These are phyloP conservation scores for Cadophora sp. DNA, from an alignment of 2,329 filamentous ascomycete genomes.

Conservation along the genomic window DNA sequence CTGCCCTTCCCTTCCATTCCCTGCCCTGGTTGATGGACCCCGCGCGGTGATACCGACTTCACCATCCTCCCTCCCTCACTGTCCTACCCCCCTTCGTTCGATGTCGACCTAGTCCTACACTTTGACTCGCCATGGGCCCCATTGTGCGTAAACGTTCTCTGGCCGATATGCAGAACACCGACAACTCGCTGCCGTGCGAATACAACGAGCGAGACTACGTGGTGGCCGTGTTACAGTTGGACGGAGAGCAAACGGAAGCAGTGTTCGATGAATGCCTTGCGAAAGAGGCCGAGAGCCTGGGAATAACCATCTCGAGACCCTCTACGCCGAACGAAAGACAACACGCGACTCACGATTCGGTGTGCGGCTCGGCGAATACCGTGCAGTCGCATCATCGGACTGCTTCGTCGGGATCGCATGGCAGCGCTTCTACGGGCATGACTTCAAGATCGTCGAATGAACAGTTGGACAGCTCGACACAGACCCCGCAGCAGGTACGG, in stretches of 20 bases:
- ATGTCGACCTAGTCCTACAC: conserved; percentile 30
- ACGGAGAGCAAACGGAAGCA: conserved; percentile 38
- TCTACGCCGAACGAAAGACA: conserved; percentile 25
- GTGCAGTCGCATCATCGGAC: conserved; percentile 39
- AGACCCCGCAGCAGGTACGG: conserved; percentile 21
- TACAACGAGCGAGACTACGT: conserved; percentile 41
- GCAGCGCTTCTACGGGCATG: conserved; percentile 40
- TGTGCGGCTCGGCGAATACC: conserved; percentile 38
- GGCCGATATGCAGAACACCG: conserved; percentile 33
- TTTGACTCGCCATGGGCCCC: conserved; percentile 33
- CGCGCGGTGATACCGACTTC: conserved; percentile 1
- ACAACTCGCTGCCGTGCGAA: conserved; percentile 30
- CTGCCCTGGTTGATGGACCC: conserved; percentile 8
- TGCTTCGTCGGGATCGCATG: conserved; percentile 39
- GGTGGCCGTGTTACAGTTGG: conserved; percentile 43
- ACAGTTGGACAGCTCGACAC: conserved; percentile 20
- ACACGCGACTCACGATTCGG: conserved; percentile 30
- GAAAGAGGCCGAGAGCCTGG: conserved; percentile 40
- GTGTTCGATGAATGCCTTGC: conserved; percentile 37
- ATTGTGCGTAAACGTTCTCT: conserved; percentile 36
- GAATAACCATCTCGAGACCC: conserved; percentile 39
- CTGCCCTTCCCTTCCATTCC: neutral
- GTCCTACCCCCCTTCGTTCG: conserved; percentile 16
- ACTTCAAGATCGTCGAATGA: conserved; percentile 42
- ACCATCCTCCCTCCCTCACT: neutral